Evolutionary conservation across 2,329 filamentous ascomycete species (phyloP).

Genomic region (Orbilia blumenaviensis): DNA sequence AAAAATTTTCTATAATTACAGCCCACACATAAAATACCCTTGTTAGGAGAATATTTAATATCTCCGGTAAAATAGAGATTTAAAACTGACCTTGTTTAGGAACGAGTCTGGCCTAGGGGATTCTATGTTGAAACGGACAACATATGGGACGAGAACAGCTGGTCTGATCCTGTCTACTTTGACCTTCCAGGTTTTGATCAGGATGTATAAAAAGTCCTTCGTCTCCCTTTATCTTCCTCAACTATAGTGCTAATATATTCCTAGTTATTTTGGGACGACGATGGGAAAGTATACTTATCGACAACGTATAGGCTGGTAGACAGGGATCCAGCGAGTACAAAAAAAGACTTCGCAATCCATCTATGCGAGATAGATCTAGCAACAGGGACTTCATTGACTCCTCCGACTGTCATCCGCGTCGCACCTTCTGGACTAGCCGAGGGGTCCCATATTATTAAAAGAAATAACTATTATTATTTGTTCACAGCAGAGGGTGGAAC

Average conservation of each 20-base stretch:
- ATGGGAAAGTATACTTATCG: conserved; percentile 66
- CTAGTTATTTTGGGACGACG: conserved; percentile 64
- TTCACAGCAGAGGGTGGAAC: conserved; percentile 71
- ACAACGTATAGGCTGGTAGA: conserved; percentile 61
- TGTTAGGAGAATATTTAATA: conserved; percentile 40
- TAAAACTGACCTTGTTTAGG: conserved; percentile 50
- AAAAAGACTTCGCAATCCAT: conserved; percentile 64
- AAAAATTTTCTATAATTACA: conserved; percentile 38
- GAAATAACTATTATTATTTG: conserved; percentile 70
- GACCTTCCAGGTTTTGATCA: conserved; percentile 61
- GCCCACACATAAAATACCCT: conserved; percentile 22
- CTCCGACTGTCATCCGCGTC: conserved; percentile 60
- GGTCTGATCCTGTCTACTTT: conserved; percentile 68
- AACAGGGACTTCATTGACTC: conserved; percentile 62
- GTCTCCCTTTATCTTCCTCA: background rate
- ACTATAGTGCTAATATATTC: conserved; percentile 12
- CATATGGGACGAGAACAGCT: conserved; percentile 65
- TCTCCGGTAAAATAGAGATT: conserved; percentile 46
- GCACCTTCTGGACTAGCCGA: conserved; percentile 63
- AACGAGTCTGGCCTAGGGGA: conserved; percentile 62
- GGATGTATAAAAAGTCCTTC: conserved; percentile 59
- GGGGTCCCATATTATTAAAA: conserved; percentile 70
- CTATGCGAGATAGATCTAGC: conserved; percentile 63
- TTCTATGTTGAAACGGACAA: conserved; percentile 68
- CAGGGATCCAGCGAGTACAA: conserved; percentile 44